Base-by-base conservation (phyloP, 768 basidiomycete genomes). In the Tremella fuciformis region DNA sequence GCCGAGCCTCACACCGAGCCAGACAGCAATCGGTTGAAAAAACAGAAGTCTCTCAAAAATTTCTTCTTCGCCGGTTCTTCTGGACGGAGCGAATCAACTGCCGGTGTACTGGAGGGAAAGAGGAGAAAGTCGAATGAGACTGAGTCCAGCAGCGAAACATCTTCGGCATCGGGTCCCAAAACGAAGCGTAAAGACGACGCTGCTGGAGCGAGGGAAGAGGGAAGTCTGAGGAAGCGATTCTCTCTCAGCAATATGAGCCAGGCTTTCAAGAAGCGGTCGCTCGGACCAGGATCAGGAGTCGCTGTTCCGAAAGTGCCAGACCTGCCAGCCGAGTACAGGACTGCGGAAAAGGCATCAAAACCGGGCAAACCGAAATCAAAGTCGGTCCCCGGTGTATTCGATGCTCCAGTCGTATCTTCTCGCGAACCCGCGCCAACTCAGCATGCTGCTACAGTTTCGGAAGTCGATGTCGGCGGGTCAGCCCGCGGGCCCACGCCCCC, bases 221-320 rank as follows among this genome's bases (percentile, higher is more conserved):
- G 60, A 21, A 59, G 68, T 25, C 50, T 71, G 40, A 63, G 55
- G 22, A 72, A 72, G 54, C 44, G 70, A 8, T 72, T 72, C 56
- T 67, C 65, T 4, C 41, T 72, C 38, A 62, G 60, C 21, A 72
- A 72, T 51, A 69, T 72, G 65, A 58, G 58, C 25, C 52, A 58
- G n/a, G 67, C 70, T 8, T 72, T 72, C 62, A 69, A 65, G 46
- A 58, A 60, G 52, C 22, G 49, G 46, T 55, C 55, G 49, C 48
- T 54, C 41, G 50, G 29, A 26, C 62, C 41, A 49, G 58, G 16
- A 54, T 50, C 49, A 42, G 52, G 41, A 16, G 37, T 13, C 16
- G 24, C 37, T 18, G 49, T 55, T 22, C 55, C 41, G 42, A 50
- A 38, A 38, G 65, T 72, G 2, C 70, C 70, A 22, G 65, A 58